Conservation (phyloP, 768 basidiomycete genomes). For the Boletus sp. region DNA sequence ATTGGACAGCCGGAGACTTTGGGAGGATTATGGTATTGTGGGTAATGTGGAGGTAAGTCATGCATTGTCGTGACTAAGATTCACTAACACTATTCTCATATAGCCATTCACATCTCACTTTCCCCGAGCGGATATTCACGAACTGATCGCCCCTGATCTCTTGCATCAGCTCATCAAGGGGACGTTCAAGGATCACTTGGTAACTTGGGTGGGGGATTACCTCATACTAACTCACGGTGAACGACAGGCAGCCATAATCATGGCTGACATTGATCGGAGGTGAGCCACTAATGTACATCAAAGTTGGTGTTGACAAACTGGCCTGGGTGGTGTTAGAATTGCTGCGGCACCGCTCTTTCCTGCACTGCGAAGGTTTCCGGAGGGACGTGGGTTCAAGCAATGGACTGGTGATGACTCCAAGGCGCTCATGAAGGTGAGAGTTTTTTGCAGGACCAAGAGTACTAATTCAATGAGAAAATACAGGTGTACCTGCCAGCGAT, state of each 20-base stretch:
- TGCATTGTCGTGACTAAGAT: background rate
- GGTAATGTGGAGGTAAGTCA: background rate
- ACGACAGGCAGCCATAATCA: background rate
- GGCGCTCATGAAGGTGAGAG: background rate
- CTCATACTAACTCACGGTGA: background rate
- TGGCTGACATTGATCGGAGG: background rate
- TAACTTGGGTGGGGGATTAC: background rate
- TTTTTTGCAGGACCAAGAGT: background rate
- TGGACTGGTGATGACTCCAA: constrained; percentile 4
- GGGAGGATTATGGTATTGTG: background rate
- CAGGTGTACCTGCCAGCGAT: background rate
- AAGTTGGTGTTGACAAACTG: no score
- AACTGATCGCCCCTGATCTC: background rate
- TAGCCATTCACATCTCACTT: background rate
- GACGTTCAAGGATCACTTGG: background rate
- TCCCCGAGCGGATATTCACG: background rate
- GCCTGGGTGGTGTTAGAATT: background rate
- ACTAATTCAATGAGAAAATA: background rate
- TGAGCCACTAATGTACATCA: no score
- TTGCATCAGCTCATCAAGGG: background rate
- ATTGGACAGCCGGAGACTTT: background rate
- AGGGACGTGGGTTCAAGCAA: background rate
- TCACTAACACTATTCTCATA: background rate
- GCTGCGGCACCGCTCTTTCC: background rate
- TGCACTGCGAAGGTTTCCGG: background rate